Evolutionary conservation across 192 early-diverging fungal species (phyloP).

Genomic region (Mortierella claussenii): DNA sequence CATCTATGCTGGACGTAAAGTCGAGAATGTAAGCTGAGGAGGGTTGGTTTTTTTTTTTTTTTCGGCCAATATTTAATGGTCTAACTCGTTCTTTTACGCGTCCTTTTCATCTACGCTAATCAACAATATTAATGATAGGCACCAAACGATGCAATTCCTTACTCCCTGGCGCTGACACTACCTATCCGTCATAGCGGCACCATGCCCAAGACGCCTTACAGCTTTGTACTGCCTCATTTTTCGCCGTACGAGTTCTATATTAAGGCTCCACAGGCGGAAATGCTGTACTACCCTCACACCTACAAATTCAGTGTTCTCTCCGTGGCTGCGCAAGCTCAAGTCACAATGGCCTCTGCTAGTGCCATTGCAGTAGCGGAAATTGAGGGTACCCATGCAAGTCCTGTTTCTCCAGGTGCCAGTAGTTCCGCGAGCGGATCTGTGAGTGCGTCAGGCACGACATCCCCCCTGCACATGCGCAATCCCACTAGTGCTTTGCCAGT

Average conservation of each 20-base stretch:
- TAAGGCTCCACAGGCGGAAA: constrained; percentile 58
- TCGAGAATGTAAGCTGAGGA: constrained; percentile 19
- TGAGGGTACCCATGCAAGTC: neutral
- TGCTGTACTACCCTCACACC: constrained; percentile 56
- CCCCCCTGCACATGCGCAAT: neutral
- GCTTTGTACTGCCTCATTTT: constrained; percentile 55
- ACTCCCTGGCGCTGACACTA: constrained; percentile 51
- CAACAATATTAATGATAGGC: no score
- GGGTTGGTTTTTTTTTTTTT: neutral
- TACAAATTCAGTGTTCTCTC: constrained; percentile 57
- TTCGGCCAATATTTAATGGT: neutral
- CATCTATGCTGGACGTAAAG: constrained; percentile 56
- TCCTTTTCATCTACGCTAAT: neutral
- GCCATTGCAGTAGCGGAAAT: constrained; percentile 18
- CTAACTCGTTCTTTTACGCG: neutral
- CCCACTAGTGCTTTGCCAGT: no score
- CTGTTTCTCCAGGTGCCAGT: neutral
- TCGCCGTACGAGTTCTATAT: constrained; percentile 60
- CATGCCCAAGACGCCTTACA: constrained; percentile 46
- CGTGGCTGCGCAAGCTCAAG: constrained; percentile 32
- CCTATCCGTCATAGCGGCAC: constrained; percentile 43
- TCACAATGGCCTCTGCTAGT: constrained; percentile 17
- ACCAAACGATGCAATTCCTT: constrained; percentile 39
- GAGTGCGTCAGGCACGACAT: neutral
- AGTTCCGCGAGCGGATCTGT: neutral